Evolutionary conservation across 1,284 basidiomycete species (phyloP).

Genomic region (Marasmius oreades): DNA sequence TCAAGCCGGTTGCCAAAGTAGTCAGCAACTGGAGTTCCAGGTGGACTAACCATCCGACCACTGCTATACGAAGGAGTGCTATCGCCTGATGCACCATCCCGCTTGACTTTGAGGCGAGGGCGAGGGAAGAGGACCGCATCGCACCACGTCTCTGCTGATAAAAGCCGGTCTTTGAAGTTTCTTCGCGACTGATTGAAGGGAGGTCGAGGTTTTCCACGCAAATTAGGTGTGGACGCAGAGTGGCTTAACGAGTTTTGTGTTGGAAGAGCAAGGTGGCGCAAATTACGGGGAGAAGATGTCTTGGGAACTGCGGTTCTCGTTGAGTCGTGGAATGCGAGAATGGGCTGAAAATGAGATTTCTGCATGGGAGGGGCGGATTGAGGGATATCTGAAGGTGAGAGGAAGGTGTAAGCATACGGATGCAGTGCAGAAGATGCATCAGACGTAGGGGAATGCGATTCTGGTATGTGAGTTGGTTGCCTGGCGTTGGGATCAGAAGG

Average conservation of each 20-base stretch:
- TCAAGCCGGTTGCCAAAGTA: slow-evolving; percentile 18
- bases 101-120: slow-evolving; percentile 57
- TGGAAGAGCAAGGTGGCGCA: slow-evolving; percentile 3
- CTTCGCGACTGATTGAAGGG: slow-evolving; percentile 8
- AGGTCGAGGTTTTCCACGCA: slow-evolving; percentile 32
- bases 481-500: slow-evolving; percentile 1
- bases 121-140: slow-evolving; percentile 72
- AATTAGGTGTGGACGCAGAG: slow-evolving; percentile 61
- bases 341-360: slow-evolving; percentile 7
- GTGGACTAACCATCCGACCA: slow-evolving; percentile 47
- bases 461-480: slow-evolving; percentile 17
- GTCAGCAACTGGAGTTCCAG: slow-evolving; percentile 39
- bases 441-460: slow-evolving; percentile 12
- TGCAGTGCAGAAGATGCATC: slow-evolving; percentile 30
- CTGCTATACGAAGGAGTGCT: slow-evolving; percentile 13
- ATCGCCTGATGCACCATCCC: slow-evolving; percentile 15
- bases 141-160: slow-evolving; percentile 75
- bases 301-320: background rate
- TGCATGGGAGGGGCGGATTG: slow-evolving; percentile 11
- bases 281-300: background rate
- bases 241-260: slow-evolving; percentile 34
- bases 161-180: slow-evolving; percentile 51
- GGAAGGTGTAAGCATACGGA: slow-evolving; percentile 48
- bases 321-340: background rate
- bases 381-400: slow-evolving; percentile 17